Percentiles rank a stretch among this genome's conserved stretches.
phyloP scores from a whole-genome alignment of 352 stramenopile species.

The Phytophthora cactorum region DNA sequence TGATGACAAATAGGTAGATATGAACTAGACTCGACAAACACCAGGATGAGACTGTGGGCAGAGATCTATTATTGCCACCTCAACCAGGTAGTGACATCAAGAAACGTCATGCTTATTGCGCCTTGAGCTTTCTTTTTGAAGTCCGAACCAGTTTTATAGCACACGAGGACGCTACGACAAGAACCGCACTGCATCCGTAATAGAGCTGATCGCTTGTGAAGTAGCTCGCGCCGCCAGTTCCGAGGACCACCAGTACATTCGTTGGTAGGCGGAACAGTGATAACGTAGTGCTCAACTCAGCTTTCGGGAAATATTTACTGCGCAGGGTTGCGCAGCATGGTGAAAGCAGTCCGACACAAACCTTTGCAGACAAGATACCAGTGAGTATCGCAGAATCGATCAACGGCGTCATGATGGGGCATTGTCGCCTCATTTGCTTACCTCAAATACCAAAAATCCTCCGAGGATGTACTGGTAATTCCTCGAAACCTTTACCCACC shows the following conservation, averaged over 20 bases:
- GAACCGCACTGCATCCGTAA: slow-evolving; percentile 41
- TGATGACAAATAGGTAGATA: slow-evolving; percentile 38
- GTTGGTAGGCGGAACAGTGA: slow-evolving; percentile 64
- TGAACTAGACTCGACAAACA: slow-evolving; percentile 7
- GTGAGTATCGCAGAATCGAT: background rate
- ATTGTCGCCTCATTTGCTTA: slow-evolving; percentile 14
- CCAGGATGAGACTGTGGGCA: slow-evolving; percentile 5
- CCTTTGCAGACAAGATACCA: slow-evolving; percentile 24
- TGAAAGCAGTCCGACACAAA: slow-evolving; percentile 60
- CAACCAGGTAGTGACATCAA: slow-evolving; percentile 25
- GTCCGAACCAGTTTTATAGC: slow-evolving; percentile 31
- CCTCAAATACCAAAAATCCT: slow-evolving; percentile 63
- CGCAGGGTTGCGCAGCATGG: slow-evolving; percentile 67
- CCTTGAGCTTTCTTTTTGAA: slow-evolving; percentile 34
- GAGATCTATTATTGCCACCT: slow-evolving; percentile 37
- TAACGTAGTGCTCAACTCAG: slow-evolving; percentile 54
- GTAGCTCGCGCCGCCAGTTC: slow-evolving; percentile 48
- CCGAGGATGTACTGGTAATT: slow-evolving; percentile 44
- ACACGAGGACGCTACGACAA: slow-evolving; percentile 43
- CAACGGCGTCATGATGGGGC: background rate
- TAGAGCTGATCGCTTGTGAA: slow-evolving; percentile 48
- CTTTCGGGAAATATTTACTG: slow-evolving; percentile 47
- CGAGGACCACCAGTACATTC: slow-evolving; percentile 69
- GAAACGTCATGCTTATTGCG: slow-evolving; percentile 32
- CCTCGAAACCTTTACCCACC: slow-evolving; percentile 31